A percentile compares a stretch with the other conserved stretches of the same genome.
Evolutionary conservation across 768 basidiomycete species (phyloP).

Genomic region (Leccinum pellstonianum): DNA sequence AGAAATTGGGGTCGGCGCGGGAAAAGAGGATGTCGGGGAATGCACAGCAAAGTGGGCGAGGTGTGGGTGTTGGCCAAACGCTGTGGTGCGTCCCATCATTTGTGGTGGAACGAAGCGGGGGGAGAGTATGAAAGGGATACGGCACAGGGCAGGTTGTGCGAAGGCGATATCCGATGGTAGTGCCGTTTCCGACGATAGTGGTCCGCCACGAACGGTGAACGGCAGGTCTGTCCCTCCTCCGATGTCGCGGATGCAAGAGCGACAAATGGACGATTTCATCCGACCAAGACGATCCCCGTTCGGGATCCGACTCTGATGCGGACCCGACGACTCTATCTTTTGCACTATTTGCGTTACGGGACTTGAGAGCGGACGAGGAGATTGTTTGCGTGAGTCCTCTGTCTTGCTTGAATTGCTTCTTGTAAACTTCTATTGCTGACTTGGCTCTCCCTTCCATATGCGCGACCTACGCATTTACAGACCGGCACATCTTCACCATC

Average conservation of each 20-base stretch:
- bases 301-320: slow-evolving; percentile 21
- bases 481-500: slow-evolving; percentile 46
- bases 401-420: neutral
- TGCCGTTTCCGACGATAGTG: neutral
- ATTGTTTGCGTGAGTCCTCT: slow-evolving; percentile 62
- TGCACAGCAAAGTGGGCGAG: slow-evolving; percentile 52
- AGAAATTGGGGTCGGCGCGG: neutral
- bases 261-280: slow-evolving; percentile 14
- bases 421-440: slow-evolving; percentile 9
- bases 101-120: slow-evolving; percentile 30
- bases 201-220: slow-evolving; percentile 10
- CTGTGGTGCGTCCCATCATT: slow-evolving; percentile 43
- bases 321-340: slow-evolving; percentile 54
- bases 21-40: slow-evolving; percentile 39
- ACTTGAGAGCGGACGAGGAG: slow-evolving; percentile 78
- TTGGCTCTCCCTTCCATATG: neutral
- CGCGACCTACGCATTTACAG: slow-evolving; percentile 27
- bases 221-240: slow-evolving; percentile 12
- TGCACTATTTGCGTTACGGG: slow-evolving; percentile 75
- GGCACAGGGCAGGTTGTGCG: slow-evolving; percentile 20
- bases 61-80: slow-evolving; percentile 58
- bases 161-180: slow-evolving; percentile 5
- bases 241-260: slow-evolving; percentile 8
- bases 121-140: slow-evolving; percentile 19
- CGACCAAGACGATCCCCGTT: slow-evolving; percentile 19